phyloP scores from a whole-genome alignment of 768 basidiomycete species.

The Boletus sp. region DNA sequence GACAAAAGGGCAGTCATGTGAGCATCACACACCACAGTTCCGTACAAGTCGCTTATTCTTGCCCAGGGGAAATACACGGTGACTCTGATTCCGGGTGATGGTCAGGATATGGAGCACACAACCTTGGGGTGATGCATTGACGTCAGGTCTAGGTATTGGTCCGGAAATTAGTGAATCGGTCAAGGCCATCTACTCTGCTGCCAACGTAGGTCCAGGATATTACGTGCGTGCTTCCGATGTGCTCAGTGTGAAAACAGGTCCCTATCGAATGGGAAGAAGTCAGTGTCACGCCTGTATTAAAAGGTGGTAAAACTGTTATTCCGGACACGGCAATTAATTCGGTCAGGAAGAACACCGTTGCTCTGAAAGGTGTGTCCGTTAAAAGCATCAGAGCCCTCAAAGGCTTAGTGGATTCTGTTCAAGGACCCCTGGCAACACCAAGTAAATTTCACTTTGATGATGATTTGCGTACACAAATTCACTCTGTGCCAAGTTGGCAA shows the following conservation, averaged over 20 bases:
- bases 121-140: constrained; percentile 11
- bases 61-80: constrained; percentile 92
- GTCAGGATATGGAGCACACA: constrained; percentile 39
- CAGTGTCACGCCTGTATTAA: constrained; percentile 89
- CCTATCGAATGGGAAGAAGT: constrained; percentile 99
- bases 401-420: constrained; percentile 6
- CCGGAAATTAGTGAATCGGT: constrained; percentile 97
- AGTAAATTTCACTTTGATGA: constrained; percentile 52
- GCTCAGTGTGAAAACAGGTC: constrained; percentile 52
- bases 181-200: constrained; percentile 88
- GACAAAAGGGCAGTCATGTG: constrained; percentile 84
- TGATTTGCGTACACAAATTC: constrained; percentile 8
- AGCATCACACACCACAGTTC: constrained; percentile 29
- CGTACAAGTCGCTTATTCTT: constrained; percentile 1
- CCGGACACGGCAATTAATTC: constrained; percentile 88
- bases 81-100: constrained; percentile 95
- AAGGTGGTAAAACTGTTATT: constrained; percentile 95
- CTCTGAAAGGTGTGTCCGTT: constrained; percentile 75
- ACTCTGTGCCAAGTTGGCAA: constrained; percentile 74
- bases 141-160: constrained; percentile 73
- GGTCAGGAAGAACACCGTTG: constrained; percentile 96
- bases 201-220: constrained; percentile 51
- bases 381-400: not conserved
- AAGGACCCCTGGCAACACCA: constrained; percentile 94
- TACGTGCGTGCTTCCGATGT: constrained; percentile 1